Conservation (phyloP, 768 basidiomycete genomes). For the Tylopilus sp. region DNA sequence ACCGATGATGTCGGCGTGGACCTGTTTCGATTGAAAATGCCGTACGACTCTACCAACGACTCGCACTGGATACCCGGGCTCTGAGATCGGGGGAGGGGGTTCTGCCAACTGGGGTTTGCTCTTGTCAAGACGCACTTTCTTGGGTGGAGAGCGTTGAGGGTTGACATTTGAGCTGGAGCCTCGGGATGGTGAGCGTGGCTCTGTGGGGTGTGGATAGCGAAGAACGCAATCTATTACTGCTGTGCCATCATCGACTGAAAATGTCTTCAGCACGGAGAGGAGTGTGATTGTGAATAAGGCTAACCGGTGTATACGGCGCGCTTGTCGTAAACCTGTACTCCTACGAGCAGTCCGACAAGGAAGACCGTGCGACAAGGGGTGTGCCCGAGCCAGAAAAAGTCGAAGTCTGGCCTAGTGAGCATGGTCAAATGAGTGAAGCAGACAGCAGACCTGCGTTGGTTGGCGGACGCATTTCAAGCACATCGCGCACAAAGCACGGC, state of each 20-base stretch:
- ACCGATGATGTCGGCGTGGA: conserved; percentile 54
- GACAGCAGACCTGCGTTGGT: conserved; percentile 26
- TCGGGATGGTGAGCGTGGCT: conserved; percentile 7
- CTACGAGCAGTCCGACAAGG: conserved; percentile 64
- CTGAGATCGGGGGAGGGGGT: conserved; percentile 37
- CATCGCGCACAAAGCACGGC: conserved; percentile 53
- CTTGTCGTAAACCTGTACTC: conserved; percentile 55
- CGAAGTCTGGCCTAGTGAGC: conserved; percentile 36
- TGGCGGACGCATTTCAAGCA: conserved; percentile 42
- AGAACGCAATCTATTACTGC: conserved; percentile 66
- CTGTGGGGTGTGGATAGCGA: conserved; percentile 33
- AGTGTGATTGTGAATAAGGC: neutral
- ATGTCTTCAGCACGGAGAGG: neutral
- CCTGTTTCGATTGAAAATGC: conserved; percentile 41
- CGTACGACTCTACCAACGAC: conserved; percentile 45
- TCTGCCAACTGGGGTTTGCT: conserved; percentile 3
- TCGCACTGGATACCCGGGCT: conserved; percentile 45
- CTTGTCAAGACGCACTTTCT: conserved; percentile 15
- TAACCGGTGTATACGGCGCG: conserved; percentile 57
- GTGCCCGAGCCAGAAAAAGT: conserved; percentile 70
- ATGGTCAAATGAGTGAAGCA: neutral
- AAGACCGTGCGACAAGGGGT: conserved; percentile 65
- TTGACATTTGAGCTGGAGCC: conserved; percentile 2
- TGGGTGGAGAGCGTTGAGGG: conserved; percentile 5
- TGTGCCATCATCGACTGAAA: conserved; percentile 74